These are phyloP conservation scores for Diaporthe sp. DNA, from an alignment of 2,329 filamentous ascomycete genomes.

Conservation along the genomic window DNA sequence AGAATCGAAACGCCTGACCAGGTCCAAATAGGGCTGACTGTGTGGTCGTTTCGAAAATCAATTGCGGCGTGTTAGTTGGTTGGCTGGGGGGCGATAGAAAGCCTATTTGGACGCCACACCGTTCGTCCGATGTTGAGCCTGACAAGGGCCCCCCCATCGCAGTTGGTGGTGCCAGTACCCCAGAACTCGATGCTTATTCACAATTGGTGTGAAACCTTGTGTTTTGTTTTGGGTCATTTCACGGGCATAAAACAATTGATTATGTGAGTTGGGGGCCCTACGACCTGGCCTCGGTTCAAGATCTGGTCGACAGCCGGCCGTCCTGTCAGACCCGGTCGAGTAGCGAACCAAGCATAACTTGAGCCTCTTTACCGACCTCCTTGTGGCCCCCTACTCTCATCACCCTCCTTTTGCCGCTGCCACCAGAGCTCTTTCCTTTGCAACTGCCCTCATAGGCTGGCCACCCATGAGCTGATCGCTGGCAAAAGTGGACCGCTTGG, in stretches of 20 bases:
- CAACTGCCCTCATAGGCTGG: neutral
- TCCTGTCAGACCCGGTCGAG: neutral
- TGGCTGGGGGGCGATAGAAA: neutral
- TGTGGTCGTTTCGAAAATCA: neutral
- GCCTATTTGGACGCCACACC: neutral
- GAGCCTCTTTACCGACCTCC: neutral
- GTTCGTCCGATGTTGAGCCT: constrained; percentile 14
- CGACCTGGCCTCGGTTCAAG: neutral
- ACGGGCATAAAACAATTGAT: constrained; percentile 5
- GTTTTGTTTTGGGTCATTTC: constrained; percentile 15
- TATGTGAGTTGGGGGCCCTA: constrained; percentile 11
- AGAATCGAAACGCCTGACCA: neutral
- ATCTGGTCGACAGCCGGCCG: neutral
- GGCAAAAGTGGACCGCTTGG: constrained; percentile 24
- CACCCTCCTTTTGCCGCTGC: neutral
- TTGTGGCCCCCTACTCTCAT: neutral
- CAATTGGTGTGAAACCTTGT: neutral
- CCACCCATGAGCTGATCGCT: constrained; percentile 3
- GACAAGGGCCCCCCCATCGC: neutral
- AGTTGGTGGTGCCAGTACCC: neutral
- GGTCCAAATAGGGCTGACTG: constrained; percentile 12
- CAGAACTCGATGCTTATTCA: neutral
- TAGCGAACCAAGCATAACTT: constrained; percentile 14
- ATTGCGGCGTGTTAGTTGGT: neutral
- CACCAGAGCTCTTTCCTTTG: neutral